These are phyloP conservation scores for Ophidiomyces ophidiicola DNA, from an alignment of 2,329 filamentous ascomycete genomes.

Conservation along the genomic window DNA sequence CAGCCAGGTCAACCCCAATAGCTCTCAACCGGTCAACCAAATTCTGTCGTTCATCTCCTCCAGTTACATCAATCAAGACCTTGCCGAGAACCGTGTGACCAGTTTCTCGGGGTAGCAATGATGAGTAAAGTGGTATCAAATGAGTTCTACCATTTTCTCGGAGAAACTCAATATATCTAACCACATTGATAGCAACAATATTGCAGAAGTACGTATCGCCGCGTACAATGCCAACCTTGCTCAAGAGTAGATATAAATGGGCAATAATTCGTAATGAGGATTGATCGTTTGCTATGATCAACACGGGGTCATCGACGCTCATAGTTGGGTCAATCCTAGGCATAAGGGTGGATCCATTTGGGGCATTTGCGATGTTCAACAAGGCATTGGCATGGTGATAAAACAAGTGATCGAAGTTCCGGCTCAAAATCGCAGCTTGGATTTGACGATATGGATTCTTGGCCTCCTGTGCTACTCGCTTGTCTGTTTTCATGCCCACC, in stretches of 20 bases:
- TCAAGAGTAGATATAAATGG: slow-evolving; percentile 56
- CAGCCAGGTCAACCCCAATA: slow-evolving; percentile 57
- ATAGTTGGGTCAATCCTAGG: slow-evolving; percentile 28
- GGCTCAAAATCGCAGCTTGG: slow-evolving; percentile 33
- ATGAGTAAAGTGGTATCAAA: slow-evolving; percentile 77
- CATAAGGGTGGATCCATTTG: slow-evolving; percentile 24
- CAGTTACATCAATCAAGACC: slow-evolving; percentile 61
- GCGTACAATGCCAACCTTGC: slow-evolving; percentile 43
- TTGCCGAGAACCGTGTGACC: slow-evolving; percentile 60
- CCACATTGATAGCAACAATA: slow-evolving; percentile 50
- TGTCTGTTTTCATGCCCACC: slow-evolving; percentile 25
- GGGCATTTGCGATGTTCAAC: slow-evolving; percentile 24
- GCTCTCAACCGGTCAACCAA: slow-evolving; percentile 64
- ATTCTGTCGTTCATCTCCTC: slow-evolving; percentile 50
- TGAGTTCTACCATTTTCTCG: slow-evolving; percentile 60
- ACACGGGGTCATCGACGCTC: slow-evolving; percentile 39
- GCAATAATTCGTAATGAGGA: slow-evolving; percentile 56
- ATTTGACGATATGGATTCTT: slow-evolving; percentile 36
- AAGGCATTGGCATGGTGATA: slow-evolving; percentile 30
- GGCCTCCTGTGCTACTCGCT: slow-evolving; percentile 28
- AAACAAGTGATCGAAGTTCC: slow-evolving; percentile 33
- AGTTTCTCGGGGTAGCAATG: slow-evolving; percentile 55
- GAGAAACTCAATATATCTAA: slow-evolving; percentile 70
- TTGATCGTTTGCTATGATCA: slow-evolving; percentile 35
- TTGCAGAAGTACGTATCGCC: slow-evolving; percentile 48